Conservation (phyloP, 1,284 basidiomycete genomes). For the Cutaneotrichosporon mucoides region DNA sequence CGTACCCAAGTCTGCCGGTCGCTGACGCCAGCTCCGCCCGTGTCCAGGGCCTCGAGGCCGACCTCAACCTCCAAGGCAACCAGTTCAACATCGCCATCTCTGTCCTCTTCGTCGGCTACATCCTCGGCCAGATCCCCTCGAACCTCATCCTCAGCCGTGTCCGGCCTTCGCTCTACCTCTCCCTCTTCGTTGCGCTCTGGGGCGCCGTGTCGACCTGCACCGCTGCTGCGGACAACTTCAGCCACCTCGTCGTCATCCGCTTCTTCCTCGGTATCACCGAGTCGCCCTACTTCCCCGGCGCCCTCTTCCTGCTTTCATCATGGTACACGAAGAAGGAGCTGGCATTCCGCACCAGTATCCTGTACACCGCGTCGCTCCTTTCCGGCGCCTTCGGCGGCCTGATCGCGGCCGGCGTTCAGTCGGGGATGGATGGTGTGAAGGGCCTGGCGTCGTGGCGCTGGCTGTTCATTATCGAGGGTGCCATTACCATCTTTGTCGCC, state of each 20-base stretch:
- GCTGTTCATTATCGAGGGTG: slow-evolving; percentile 27
- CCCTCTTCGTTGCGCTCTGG: slow-evolving; percentile 17
- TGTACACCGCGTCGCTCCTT: slow-evolving; percentile 25
- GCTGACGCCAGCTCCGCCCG: slow-evolving; percentile 9
- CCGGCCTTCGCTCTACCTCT: slow-evolving; percentile 14
- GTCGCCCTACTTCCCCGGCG: slow-evolving; percentile 34
- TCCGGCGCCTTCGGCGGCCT: slow-evolving; percentile 33
- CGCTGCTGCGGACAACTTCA: slow-evolving; percentile 10
- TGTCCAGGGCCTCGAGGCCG: slow-evolving; percentile 19
- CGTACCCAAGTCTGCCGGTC: not conserved
- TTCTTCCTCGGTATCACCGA: slow-evolving; percentile 36
- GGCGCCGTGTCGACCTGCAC: slow-evolving; percentile 12
- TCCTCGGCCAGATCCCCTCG: slow-evolving; percentile 25
- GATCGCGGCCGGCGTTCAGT: slow-evolving; percentile 28
- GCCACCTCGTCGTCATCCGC: slow-evolving; percentile 15
- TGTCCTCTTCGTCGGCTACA: slow-evolving; percentile 45
- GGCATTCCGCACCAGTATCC: slow-evolving; percentile 14
- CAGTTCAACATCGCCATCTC: slow-evolving; percentile 40
- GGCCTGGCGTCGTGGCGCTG: slow-evolving; percentile 18
- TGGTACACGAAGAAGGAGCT: slow-evolving; percentile 25
- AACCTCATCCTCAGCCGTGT: slow-evolving; percentile 24
- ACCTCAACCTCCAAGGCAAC: slow-evolving; percentile 31
- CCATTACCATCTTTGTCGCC: slow-evolving; percentile 31
- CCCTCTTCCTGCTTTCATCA: slow-evolving; percentile 21
- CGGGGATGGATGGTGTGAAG: slow-evolving; percentile 9